Conservation (phyloP, 208 protist species). For the Balamuthia mandrillaris region DNA sequence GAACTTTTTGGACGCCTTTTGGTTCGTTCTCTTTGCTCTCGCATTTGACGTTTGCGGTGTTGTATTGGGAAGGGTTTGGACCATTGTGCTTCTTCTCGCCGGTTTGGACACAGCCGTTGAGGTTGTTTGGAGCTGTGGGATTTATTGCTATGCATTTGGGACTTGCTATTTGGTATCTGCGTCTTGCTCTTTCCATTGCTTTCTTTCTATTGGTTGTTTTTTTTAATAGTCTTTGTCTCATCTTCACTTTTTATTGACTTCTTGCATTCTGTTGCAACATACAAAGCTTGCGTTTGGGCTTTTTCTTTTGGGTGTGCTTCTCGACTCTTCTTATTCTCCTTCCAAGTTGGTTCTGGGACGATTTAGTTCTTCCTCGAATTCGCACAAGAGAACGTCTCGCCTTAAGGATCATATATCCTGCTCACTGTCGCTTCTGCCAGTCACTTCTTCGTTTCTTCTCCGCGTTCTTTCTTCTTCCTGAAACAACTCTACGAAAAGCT, state of each 20-base stretch:
- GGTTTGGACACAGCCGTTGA: neutral
- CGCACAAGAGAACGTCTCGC: too few relatives aligned
- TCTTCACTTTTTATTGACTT: too few relatives aligned
- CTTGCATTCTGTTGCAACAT: too few relatives aligned
- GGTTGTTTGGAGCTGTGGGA: neutral
- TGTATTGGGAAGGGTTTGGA: neutral
- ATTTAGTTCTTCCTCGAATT: too few relatives aligned
- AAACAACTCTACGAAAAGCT: too few relatives aligned
- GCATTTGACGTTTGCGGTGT: neutral
- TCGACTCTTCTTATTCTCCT: neutral
- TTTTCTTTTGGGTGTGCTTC: neutral
- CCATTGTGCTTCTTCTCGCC: neutral
- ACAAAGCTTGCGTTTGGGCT: constrained; percentile 20
- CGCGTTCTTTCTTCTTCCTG: too few relatives aligned
- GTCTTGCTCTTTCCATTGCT: too few relatives aligned
- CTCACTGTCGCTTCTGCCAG: too few relatives aligned
- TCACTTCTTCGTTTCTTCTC: too few relatives aligned
- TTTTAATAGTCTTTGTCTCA: too few relatives aligned
- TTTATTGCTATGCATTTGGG: constrained; percentile 28
- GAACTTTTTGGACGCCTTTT: neutral
- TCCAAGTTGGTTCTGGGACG: constrained; percentile 33
- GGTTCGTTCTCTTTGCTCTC: neutral
- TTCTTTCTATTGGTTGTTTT: too few relatives aligned
- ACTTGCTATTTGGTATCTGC: neutral
- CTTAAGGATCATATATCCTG: too few relatives aligned